Evolutionary conservation across 129 eudicot genomes (phyloP), one percentile per base, ranked within the genome.

Genomic region (Pulicaria dysenterica): DNA sequence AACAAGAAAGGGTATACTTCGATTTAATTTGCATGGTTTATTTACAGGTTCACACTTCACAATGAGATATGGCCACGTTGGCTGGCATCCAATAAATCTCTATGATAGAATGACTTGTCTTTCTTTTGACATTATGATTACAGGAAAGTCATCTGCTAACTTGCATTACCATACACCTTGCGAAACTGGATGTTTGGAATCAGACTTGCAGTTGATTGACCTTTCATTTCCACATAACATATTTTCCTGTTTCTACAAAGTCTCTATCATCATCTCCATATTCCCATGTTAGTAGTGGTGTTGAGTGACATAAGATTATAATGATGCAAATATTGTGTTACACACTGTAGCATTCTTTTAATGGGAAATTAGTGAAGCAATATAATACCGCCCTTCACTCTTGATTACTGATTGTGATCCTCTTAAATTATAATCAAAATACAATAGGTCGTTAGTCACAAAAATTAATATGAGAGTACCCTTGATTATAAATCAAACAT

Each of bases 291-390:
- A 40, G 42, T 65, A 75, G 79, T 75, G 79, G 72, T 65, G 74
- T 14, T 67, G 31, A 24, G 31, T 56, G 73, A 75, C 68, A 68
- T 67, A 75, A 75, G 79, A 74, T 74, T 42, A 31, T 65, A 55
- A 65, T 75, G 34, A 60, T 54, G 56, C 16, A 54, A 19, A 34
- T 53, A 63, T 75, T 75, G 79, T 75, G 73, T 65, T 75, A 34
- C 60, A 59, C 58, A 59, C 79, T 74, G 73, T 74, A 64, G 57
- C 46, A 4, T 64, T 63, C 12, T 74, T 11, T 56, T 74, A 75
- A 75, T 74, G 79, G 72, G 64, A 64, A 71, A 64, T 63, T 43
- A 24, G 65, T 75, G 48, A 75, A 34, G 39, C 24, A 72, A 38
- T 72, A 45, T 5, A 17, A 24, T 24, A 24, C 31, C 17, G 19